A percentile compares a stretch with the other conserved stretches of the same genome.
Evolutionary conservation across 2,329 filamentous ascomycete genomes (phyloP).

Genomic region (Sarocladium brachiariae): DNA sequence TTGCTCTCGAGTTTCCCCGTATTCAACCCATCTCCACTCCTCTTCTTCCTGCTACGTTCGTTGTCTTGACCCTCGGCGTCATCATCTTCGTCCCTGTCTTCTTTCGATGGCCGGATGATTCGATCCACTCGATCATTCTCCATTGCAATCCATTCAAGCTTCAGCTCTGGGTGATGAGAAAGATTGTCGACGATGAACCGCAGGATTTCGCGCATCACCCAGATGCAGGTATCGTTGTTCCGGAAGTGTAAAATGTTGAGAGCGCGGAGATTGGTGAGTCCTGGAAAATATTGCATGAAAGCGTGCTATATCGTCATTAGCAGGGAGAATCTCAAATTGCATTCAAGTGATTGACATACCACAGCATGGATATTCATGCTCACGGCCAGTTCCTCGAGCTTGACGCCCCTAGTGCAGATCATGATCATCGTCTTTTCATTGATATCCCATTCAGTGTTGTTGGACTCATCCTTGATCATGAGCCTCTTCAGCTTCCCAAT

Average conservation of each 20-base stretch:
- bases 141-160: constrained; percentile 53
- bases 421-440: constrained; percentile 47
- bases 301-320: too few species aligned
- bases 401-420: constrained; percentile 42
- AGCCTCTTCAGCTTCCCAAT: constrained; percentile 45
- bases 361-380: constrained; percentile 47
- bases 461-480: constrained; percentile 52
- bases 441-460: constrained; percentile 47
- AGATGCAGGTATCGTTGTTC: constrained; percentile 49
- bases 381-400: constrained; percentile 48
- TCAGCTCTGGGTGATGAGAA: constrained; percentile 46
- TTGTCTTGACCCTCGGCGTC: constrained; percentile 19
- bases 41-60: constrained; percentile 20
- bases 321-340: too few species aligned
- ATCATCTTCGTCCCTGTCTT: constrained; percentile 18
- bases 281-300: constrained; percentile 47
- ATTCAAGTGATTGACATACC: too few species aligned
- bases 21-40: constrained; percentile 25
- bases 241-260: constrained; percentile 49
- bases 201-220: constrained; percentile 49
- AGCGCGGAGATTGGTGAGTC: constrained; percentile 42
- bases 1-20: constrained; percentile 18
- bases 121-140: constrained; percentile 43
- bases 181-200: constrained; percentile 54
- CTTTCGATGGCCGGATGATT: constrained; percentile 32